Percentiles rank a stretch among this genome's conserved stretches.
Conservation (phyloP, 129 eudicot genomes). For the Apium graveolens region DNA sequence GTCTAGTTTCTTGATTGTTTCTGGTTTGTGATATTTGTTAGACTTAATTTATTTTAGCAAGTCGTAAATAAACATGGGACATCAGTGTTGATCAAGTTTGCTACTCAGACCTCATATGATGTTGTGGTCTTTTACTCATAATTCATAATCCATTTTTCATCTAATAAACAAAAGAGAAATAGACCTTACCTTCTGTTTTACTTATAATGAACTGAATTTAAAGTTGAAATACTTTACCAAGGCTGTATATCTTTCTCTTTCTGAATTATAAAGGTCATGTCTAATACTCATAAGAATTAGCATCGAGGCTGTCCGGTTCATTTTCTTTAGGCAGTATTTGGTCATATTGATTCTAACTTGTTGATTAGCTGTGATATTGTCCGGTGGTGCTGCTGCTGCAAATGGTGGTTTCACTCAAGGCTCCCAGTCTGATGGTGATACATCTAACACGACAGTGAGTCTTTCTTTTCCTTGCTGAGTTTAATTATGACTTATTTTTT, state of each 20-base stretch:
- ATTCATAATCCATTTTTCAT: neutral
- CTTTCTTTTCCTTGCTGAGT: conserved; percentile 20
- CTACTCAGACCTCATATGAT: neutral
- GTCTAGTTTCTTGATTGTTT: neutral
- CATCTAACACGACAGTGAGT: conserved; percentile 68
- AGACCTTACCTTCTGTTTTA: neutral
- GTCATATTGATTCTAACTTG: conserved; percentile 4
- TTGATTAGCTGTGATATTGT: conserved; percentile 53
- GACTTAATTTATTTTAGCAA: neutral
- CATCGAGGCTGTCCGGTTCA: neutral
- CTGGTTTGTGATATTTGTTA: neutral
- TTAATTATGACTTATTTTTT: neutral
- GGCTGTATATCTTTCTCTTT: neutral
- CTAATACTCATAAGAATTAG: neutral
- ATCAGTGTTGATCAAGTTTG: neutral
- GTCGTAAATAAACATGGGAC: neutral
- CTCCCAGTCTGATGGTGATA: conserved; percentile 61
- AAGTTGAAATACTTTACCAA: neutral
- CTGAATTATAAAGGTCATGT: neutral
- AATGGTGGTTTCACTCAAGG: conserved; percentile 28
- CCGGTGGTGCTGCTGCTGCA: conserved; percentile 67
- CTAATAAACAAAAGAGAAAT: neutral
- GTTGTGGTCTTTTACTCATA: neutral
- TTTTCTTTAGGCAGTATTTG: neutral
- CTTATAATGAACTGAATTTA: neutral